Evolutionary conservation across 177 flowering plant genomes (phyloP).

Genomic region (Telopea speciosissima): DNA sequence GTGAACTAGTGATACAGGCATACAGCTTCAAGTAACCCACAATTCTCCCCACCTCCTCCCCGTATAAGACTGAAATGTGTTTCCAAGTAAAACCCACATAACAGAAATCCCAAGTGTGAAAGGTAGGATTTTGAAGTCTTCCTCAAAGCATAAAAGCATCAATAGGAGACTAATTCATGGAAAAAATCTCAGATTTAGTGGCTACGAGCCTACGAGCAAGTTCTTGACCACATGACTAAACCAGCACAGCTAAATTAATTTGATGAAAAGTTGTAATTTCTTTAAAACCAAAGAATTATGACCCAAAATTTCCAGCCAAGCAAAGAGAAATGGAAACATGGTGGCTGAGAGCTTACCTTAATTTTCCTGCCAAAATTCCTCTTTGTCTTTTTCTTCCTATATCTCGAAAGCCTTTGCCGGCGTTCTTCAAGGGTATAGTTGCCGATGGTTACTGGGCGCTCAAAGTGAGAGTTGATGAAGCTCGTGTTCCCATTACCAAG

Average conservation of each 20-base stretch:
- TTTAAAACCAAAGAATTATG: too few species aligned
- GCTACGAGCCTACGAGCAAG: too few species aligned
- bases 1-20: too few species aligned
- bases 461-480: constrained; percentile 35
- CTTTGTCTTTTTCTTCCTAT: constrained; percentile 82
- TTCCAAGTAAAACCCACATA: not conserved
- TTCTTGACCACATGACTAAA: too few species aligned
- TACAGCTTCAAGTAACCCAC: too few species aligned
- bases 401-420: constrained; percentile 79
- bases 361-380: constrained; percentile 93
- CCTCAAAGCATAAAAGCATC: too few species aligned
- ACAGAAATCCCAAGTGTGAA: not conserved
- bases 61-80: not conserved
- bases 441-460: constrained; percentile 31
- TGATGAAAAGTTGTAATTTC: too few species aligned
- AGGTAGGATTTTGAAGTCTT: not conserved
- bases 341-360: constrained; percentile 50
- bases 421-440: constrained; percentile 64
- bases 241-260: too few species aligned
- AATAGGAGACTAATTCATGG: too few species aligned
- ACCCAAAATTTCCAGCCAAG: too few species aligned
- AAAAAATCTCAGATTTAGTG: too few species aligned
- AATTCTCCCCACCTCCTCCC: too few species aligned
- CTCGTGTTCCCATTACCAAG: constrained; percentile 51
- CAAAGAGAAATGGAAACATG: not conserved